These are phyloP conservation scores for Seiridium cupressi DNA, from an alignment of 2,329 filamentous ascomycete species.

Conservation along the genomic window DNA sequence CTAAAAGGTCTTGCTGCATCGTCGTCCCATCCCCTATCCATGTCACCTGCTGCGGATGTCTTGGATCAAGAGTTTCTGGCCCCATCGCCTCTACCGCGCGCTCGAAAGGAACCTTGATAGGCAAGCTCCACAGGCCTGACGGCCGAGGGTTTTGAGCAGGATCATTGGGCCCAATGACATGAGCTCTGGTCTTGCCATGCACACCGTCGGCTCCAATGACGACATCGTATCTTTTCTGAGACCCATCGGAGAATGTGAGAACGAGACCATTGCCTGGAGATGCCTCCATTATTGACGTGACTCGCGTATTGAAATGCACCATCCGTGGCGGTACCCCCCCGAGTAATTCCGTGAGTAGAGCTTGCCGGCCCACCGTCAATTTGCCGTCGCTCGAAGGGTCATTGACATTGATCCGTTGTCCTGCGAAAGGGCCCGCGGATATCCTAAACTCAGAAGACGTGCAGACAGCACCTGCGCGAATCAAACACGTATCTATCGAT, in stretches of 20 bases:
- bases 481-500: conserved; percentile 19
- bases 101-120: conserved; percentile 22
- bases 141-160: conserved; percentile 15
- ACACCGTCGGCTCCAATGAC: conserved; percentile 26
- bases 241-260: conserved; percentile 23
- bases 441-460: conserved; percentile 15
- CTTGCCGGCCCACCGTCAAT: conserved; percentile 23
- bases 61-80: conserved; percentile 19
- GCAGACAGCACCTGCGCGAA: conserved; percentile 23
- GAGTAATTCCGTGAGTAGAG: conserved; percentile 23
- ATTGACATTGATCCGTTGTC: conserved; percentile 15
- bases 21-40: conserved; percentile 26
- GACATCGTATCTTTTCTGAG: conserved; percentile 25
- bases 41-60: conserved; percentile 18
- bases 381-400: conserved; percentile 9
- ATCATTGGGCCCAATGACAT: conserved; percentile 21
- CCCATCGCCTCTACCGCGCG: conserved; percentile 24
- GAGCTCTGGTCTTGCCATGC: conserved; percentile 19
- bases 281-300: conserved; percentile 20
- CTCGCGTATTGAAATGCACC: conserved; percentile 22
- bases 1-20: conserved; percentile 22
- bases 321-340: conserved; percentile 20
- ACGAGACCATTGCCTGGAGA: conserved; percentile 14
- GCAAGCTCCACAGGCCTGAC: conserved; percentile 25
- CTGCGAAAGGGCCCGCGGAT: conserved; percentile 18